Conservation (phyloP, 495 filamentous ascomycete genomes). For the Penicillium taxi region DNA sequence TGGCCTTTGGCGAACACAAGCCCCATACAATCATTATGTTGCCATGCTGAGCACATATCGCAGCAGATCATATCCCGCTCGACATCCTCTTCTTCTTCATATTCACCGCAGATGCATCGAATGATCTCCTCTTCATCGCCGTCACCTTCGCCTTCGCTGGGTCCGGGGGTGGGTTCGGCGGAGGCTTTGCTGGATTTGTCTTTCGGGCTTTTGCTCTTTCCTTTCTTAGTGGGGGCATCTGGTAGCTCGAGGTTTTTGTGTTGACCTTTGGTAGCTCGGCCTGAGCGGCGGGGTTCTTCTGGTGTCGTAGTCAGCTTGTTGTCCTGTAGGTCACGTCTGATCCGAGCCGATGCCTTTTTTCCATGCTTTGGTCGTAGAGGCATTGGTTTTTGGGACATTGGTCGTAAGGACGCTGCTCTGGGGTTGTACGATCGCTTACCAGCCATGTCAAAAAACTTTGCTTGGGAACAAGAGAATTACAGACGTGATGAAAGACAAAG, state of each 20-base stretch:
- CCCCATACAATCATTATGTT: constrained; percentile 94
- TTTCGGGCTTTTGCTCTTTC: constrained; percentile 52
- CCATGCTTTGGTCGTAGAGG: constrained; percentile 5
- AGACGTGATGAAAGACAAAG: constrained; percentile 22
- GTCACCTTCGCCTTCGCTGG: constrained; percentile 59
- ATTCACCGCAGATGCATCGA: constrained; percentile 86
- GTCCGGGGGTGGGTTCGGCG: constrained; percentile 43
- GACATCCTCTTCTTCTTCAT: constrained; percentile 72
- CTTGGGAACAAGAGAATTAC: constrained; percentile 22
- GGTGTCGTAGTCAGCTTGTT: constrained; percentile 29
- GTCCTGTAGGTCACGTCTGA: not conserved
- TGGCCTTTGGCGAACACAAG: constrained; percentile 67
- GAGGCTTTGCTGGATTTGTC: constrained; percentile 42
- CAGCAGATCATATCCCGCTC: constrained; percentile 84
- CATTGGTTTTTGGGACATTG: no score
- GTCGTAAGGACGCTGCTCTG: not conserved
- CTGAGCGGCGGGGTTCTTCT: constrained; percentile 89
- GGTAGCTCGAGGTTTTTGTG: constrained; percentile 75
- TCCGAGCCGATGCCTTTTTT: constrained; percentile 3
- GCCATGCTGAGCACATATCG: constrained; percentile 86
- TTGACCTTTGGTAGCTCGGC: constrained; percentile 90
- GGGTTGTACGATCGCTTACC: constrained; percentile 39
- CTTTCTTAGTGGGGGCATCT: constrained; percentile 53
- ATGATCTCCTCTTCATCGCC: constrained; percentile 68
- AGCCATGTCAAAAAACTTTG: constrained; percentile 29